Evolutionary conservation across 768 basidiomycete genomes (phyloP), one percentile per base, ranked within the genome.

Genomic region (Saitozyma podzolica): DNA sequence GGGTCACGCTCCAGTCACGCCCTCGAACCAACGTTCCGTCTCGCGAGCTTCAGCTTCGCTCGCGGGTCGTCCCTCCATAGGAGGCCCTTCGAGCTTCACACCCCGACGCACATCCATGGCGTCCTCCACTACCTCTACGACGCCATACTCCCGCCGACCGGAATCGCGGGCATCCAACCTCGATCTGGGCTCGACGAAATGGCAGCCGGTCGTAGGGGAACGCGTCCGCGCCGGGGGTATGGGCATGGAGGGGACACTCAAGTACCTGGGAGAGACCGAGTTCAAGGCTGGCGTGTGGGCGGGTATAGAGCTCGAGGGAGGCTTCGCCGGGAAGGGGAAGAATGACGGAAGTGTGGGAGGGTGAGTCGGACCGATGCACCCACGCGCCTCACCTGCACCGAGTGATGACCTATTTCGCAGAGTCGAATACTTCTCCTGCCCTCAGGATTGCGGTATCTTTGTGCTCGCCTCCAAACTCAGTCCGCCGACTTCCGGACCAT

Each of bases 201-300:
- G 72, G 60, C 54, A 49, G 37, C 74, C 78, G 62, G 85, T 88
- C 9, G 82, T 89, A 6, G 93, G 91, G 2, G 91, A 93, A 71
- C 85, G 83, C 68, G 93, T 97, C 43, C 82, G 89, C 66, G 89
- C 96, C 50, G 91, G 92, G 71, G 90, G 88, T 9, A 84, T 92
- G 50, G 92, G 92, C 0, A 77, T 89, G 77, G 93, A 96, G 76
- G 95, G 95, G 16, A 84, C 82, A 9, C 80, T 98, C 50, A 82
- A 86, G 63, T 97, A 86, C 79, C 64, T 94, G 16, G 95, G 95
- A 6, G 84, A 86, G 68, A 93, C 96, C 59, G 88, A 90, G 16
- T 91, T 91, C 55, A 97, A 97, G 78, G 83, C 85, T 3, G 95
- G 94, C 4, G 81, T 87, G 7, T 99, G 91, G 90, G 95, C 91